Base-by-base conservation (phyloP, 352 stramenopile genomes). In the Phytopythium helicoides region DNA sequence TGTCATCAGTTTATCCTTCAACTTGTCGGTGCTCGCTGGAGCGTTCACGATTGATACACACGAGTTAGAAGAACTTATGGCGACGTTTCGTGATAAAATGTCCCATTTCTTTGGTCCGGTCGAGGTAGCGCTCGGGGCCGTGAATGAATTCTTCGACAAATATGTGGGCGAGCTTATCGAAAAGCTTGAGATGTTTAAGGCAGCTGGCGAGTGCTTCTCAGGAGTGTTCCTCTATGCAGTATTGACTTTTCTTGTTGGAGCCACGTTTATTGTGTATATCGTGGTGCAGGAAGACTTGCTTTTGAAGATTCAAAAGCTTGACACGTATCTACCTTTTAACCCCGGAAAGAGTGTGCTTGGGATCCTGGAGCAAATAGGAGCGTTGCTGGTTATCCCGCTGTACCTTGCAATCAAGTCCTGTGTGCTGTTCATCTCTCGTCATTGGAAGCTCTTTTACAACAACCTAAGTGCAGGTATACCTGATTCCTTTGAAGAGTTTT, bases 1-100 rank as follows among this genome's bases (percentile, higher is more conserved):
- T 0, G 58, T 86, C 15, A 53, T 86, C 37, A 81, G 66, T 70
- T 68, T 86, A 37, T 83, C 71, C 4, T 86, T 86, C 72, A 86
- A 86, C 64, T 67, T 86, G 22, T 71, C 62, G 1, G 68, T 86
- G 35, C 50, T 86, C 7, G 59, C 64, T 1, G 62, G 52, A 0
- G 70, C 70, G 31, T 76, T 82, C 59, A 60, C 66, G 0, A 42
- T 79, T 7, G 33, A 67, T 14, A 16, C 37, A 4, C 5, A 3
- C 0, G 45, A 52, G 1, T 21, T 82, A 3, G 28, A 54, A 2
- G n/a, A n/a, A 6, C 25, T 81, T 31, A 31, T 79, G 18, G 5
- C 40, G 8, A 54, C 21, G 7, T 78, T 76, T 52, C 49, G 59
- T 7, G 14, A 23, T 0, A 42, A 51, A 3, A 46, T 86, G 4